phyloP scores from a whole-genome alignment of 495 filamentous ascomycete genomes.

The Bacidia gigantensis region DNA sequence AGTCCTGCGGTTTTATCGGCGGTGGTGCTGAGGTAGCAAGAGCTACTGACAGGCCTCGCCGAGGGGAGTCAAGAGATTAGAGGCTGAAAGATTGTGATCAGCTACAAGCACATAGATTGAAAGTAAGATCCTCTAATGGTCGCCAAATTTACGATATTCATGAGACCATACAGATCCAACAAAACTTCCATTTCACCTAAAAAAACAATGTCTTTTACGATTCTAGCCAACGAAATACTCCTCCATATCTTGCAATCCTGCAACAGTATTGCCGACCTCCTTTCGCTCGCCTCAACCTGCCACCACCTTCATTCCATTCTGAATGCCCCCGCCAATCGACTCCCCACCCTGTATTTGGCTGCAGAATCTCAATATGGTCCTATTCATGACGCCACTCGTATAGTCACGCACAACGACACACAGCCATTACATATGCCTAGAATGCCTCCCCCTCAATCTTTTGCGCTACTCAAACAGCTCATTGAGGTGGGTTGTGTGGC shows the following conservation, averaged over 20 bases:
- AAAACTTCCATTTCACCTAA: no score
- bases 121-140: no score
- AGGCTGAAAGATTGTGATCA: neutral
- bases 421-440: conserved; percentile 41
- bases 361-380: conserved; percentile 49
- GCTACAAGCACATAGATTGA: neutral
- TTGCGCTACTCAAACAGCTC: conserved; percentile 43
- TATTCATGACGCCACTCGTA: conserved; percentile 42
- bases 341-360: conserved; percentile 37
- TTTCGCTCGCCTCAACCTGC: conserved; percentile 41
- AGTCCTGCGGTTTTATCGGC: conserved; percentile 25
- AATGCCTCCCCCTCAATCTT: conserved; percentile 33
- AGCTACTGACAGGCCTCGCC: conserved; percentile 2
- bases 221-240: conserved; percentile 48
- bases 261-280: conserved; percentile 35
- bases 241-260: conserved; percentile 46
- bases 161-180: no score
- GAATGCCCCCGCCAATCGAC: conserved; percentile 28
- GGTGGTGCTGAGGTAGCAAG: conserved; percentile 12
- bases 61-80: conserved; percentile 1
- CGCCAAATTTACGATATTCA: no score
- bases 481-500: conserved; percentile 43
- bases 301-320: conserved; percentile 41
- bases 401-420: conserved; percentile 43
- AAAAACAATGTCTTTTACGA: conserved; percentile 29